Base-by-base conservation (phyloP, 1,284 basidiomycete genomes). In the Marasmius tenuissimus region DNA sequence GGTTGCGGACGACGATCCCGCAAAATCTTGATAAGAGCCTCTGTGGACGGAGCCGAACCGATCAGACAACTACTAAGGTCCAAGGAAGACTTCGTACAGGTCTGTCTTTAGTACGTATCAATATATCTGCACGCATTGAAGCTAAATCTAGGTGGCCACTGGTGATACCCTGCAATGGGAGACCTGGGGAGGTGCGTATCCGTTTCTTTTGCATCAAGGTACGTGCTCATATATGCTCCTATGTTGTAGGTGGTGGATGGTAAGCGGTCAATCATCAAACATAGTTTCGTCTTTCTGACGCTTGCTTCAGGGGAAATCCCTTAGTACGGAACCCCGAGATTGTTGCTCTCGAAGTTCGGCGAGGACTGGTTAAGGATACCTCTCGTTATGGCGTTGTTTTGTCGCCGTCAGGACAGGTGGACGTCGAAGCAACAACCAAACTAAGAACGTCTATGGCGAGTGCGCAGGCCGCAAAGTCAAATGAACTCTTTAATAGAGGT, bases 101-200 rank as follows among this genome's bases (percentile, higher is more conserved):
- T 70, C 37, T 27, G 49, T 39, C 5, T 5, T 18, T 12, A 10
- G 42, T 16, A n/a, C 34, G 18, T 27, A 40, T 20, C 6, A 11
- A 3, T 37, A 4, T 20, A 35, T 16, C 34, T 52, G 11, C 39
- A 6, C 10, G 34, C 38, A 22, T 18, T 58, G 11, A 53, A 16
- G 51, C 49, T 35, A 39, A 2, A 16, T 49, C 34, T 49, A 65
- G 61, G 70, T 71, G 34, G 20, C 37, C 6, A 60, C 65, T 18
- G 71, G 71, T 14, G 72, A 74, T 62, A 63, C 70, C 2, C 67
- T 74, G 1, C 69, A 71, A 58, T 74, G 72, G 72, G 63, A 68
- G 7, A 72, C 64, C 53, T 72, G 67, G 72, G 72, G 72, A 56
- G 72, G 72, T 68, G 50, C 50, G 68, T 61, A 8, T 12, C 4